phyloP scores from a whole-genome alignment of 2,329 filamentous ascomycete genomes.

The Colletotrichum eremochloae region DNA sequence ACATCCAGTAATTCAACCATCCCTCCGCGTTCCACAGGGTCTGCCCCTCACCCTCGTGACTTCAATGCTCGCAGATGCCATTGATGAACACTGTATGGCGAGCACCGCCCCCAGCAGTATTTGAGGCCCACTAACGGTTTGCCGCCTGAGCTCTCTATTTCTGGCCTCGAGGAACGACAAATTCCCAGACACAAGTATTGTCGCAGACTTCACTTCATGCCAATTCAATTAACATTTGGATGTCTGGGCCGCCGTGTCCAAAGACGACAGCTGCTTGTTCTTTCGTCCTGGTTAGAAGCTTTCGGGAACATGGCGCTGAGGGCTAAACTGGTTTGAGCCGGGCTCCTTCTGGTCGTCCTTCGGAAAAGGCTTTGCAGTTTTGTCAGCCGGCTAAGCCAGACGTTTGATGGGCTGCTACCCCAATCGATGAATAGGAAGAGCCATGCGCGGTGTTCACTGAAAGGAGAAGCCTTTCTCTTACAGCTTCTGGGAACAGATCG shows the following conservation, averaged over 20 bases:
- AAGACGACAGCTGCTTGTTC: not conserved
- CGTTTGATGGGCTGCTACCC: not conserved
- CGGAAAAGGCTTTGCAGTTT: not conserved
- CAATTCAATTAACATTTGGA: not conserved
- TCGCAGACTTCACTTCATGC: not conserved
- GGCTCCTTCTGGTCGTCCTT: not conserved
- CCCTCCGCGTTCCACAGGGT: not conserved
- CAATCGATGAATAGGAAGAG: not conserved
- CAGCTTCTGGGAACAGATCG: not conserved
- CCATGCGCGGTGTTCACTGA: not conserved
- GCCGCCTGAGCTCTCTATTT: not conserved
- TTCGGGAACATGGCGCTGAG: not conserved
- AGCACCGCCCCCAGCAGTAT: too few species aligned
- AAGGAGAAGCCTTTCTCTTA: not conserved
- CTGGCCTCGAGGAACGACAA: too few species aligned
- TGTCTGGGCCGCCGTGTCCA: not conserved
- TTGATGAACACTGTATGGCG: not conserved
- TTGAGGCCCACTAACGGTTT: not conserved
- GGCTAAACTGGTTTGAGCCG: not conserved
- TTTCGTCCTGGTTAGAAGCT: too few species aligned
- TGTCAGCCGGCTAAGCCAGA: not conserved
- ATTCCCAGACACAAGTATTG: not conserved
- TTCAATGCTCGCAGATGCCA: not conserved
- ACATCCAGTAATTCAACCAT: not conserved
- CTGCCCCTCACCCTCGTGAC: not conserved